Base-by-base conservation (phyloP, 805 yeast genomes). In the Kuraishia cidri region DNA sequence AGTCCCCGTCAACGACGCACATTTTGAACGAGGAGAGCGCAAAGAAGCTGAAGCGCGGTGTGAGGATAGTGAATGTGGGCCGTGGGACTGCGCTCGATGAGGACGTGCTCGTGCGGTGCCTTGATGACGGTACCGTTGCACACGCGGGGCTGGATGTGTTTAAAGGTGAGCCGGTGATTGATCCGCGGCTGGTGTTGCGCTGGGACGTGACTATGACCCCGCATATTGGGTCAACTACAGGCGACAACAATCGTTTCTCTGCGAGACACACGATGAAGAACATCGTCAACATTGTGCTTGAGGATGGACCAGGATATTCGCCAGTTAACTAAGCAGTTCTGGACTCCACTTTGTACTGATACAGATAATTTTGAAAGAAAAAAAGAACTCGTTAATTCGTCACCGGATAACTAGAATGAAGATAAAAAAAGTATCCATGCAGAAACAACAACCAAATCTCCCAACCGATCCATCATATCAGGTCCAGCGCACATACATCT, bases 141-240 rank as follows among this genome's bases (percentile, higher is more conserved):
- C 75, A 68, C 50, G 66, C 77, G 4, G 85, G 81, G 0, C 51
- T 69, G 32, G 85, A 77, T 46, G 83, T 77, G 2, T 76, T 60
- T 44, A 71, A 71, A 43, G 44, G 59, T 11, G 84, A 77, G 46
- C 84, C 84, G 4, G 22, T 15, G 1, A 45, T 61, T 4, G 59
- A 60, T 19, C 32, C 34, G 6, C 43, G 46, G 13, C 40, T 58
- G 14, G 30, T 40, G 24, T 34, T 39, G 2, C 46, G 64, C 33
- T 46, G 49, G 29, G 75, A 72, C 42, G 72, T 72, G 6, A 45
- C 69, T 2, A 45, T 73, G 35, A 72, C 80, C 4, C 85, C 85
- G 3, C 85, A 77, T 47, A 50, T 75, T 30, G 85, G 79, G 0
- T 73, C 79, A 18, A 66, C 76, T 4, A 74, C 81, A 0, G 48